Percentiles rank a stretch among this genome's conserved stretches.
Evolutionary conservation across 805 yeast species (phyloP).

Genomic region (Metschnikowia lochheadii): DNA sequence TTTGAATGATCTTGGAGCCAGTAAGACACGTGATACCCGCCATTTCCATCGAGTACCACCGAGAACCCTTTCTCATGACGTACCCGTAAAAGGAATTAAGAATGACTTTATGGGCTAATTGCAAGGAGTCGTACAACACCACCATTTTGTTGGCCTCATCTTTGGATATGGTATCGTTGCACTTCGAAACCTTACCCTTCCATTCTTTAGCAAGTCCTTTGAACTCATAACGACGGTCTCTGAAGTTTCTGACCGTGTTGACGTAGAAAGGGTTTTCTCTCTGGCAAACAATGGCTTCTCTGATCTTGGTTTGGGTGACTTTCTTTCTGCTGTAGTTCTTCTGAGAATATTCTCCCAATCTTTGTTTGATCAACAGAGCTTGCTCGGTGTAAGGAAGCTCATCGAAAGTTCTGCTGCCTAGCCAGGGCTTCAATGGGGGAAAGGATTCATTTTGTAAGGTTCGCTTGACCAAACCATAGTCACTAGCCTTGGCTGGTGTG

Average conservation of each 20-base stretch:
- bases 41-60: constrained; percentile 99
- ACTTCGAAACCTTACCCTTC: constrained; percentile 72
- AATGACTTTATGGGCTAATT: constrained; percentile 94
- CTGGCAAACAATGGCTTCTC: constrained; percentile 95
- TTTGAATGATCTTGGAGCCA: constrained; percentile 96
- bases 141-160: constrained; percentile 96
- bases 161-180: constrained; percentile 54
- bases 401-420: constrained; percentile 62
- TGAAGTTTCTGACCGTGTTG: constrained; percentile 86
- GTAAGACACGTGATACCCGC: constrained; percentile 98
- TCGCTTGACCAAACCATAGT: constrained; percentile 83
- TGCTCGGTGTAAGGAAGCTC: constrained; percentile 77
- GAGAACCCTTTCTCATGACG: constrained; percentile 97
- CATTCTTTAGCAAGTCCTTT: constrained; percentile 91
- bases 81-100: constrained; percentile 96
- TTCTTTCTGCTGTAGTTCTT: constrained; percentile 81
- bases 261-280: constrained; percentile 97
- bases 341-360: constrained; percentile 78
- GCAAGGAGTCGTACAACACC: constrained; percentile 89
- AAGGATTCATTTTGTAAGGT: constrained; percentile 76
- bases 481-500: constrained; percentile 86
- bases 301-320: constrained; percentile 75
- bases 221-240: constrained; percentile 95
- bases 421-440: constrained; percentile 55
- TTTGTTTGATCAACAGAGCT: constrained; percentile 66